Evolutionary conservation across 495 filamentous ascomycete genomes (phyloP), one percentile per base, ranked within the genome.

Genomic region (Cudoniella acicularis): DNA sequence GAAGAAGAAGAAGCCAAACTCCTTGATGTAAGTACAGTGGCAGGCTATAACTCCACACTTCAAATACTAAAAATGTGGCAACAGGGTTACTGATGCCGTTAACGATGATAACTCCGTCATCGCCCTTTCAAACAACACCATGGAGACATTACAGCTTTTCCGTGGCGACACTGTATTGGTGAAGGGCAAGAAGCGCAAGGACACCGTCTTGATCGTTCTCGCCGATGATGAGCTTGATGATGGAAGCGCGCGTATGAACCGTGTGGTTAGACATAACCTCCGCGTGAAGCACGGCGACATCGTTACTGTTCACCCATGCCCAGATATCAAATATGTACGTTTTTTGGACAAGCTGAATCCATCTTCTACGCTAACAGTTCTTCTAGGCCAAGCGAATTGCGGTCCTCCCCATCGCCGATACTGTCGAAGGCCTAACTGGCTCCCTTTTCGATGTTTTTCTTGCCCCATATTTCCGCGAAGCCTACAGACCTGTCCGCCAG

Each of bases 1-100:
- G 80, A 97, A 96, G 83, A 98, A 98, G 86, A 98, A 98, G 92
- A 98, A 98, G 92, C 92, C 92, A 59, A 98, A 98, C 77, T 92
- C 90, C 60, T 75, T 98, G 75, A 96, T 98, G 91, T 92, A 81
- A 68, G 88, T 74, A 56, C 49, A 18, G 56, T 51, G n/a, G 17
- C 49, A 43, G 63, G 40, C 21, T 10, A 17, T 54, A 46, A n/a
- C 24, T 41, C 52, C 36, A 22, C 17, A 21, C 42, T 43, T 49
- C 49, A 24, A 48, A 59, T 66, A 67, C 78, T 83, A 57, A 83
- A 71, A 52, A 61, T 62, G 57, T 59, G 54, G 62, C 67, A 52
- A 65, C 63, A 93, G 90, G 77, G 95, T 98, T 56, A 98, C 94
- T 69, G 94, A 98, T 84, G 90, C 95, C 75, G 79, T 87, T 61